phyloP scores from a whole-genome alignment of 768 basidiomycete species.

The Amanita thiersii region DNA sequence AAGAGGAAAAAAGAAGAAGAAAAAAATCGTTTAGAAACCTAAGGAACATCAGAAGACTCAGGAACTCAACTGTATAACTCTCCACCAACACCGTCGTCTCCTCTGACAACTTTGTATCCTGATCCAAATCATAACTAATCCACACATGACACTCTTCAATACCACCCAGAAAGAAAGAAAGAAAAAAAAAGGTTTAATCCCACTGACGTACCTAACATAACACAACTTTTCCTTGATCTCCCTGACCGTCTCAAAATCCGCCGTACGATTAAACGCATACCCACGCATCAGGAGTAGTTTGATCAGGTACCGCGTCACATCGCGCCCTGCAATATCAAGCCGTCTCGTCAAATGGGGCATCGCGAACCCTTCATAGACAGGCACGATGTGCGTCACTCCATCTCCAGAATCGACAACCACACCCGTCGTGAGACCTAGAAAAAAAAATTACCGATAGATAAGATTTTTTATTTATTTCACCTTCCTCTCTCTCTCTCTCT shows the following conservation, averaged over 20 bases:
- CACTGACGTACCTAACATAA: conserved; percentile 73
- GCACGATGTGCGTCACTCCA: conserved; percentile 98
- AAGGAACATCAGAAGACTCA: conserved; percentile 19
- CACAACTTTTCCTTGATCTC: conserved; percentile 99
- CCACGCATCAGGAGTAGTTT: conserved; percentile 99
- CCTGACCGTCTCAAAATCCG: conserved; percentile 97
- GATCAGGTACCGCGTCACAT: conserved; percentile 98
- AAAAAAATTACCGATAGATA: conserved; percentile 1
- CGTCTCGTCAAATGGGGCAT: conserved; percentile 92
- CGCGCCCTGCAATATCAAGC: conserved; percentile 95
- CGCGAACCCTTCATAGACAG: conserved; percentile 95
- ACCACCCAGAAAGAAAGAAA: neutral
- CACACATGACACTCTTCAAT: conserved; percentile 1
- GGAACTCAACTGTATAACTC: conserved; percentile 92
- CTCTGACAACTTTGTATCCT: conserved; percentile 87
- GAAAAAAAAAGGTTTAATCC: neutral
- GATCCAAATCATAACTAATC: conserved; percentile 87
- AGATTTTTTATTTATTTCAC: too few relatives aligned
- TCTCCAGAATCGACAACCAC: conserved; percentile 99
- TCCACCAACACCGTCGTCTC: conserved; percentile 97
- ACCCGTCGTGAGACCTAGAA: conserved; percentile 87
- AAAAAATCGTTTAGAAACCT: neutral
- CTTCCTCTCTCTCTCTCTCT: too few relatives aligned
- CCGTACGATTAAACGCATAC: conserved; percentile 99
- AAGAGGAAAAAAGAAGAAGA: neutral